These are phyloP conservation scores for Emmonsiellopsis sp. DNA, from an alignment of 2,329 filamentous ascomycete species.

Conservation along the genomic window DNA sequence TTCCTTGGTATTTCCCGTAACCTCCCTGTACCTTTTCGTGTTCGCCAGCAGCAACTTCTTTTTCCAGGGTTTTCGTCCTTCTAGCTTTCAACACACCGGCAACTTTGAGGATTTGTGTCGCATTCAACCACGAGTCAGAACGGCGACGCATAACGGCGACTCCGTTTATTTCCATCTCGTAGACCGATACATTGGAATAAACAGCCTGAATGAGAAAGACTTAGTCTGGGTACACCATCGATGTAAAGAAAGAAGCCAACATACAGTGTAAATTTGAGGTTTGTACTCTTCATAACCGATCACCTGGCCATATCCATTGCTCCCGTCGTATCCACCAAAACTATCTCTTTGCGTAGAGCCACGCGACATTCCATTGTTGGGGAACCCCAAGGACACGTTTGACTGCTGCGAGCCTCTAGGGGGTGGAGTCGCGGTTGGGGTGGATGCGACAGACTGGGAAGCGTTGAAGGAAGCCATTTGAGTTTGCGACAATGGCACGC, in stretches of 20 bases:
- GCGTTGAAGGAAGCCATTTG: constrained; percentile 34
- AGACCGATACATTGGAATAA: constrained; percentile 68
- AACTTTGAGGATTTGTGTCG: constrained; percentile 95
- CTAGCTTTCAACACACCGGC: constrained; percentile 96
- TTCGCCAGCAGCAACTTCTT: constrained; percentile 90
- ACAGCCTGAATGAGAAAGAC: constrained; percentile 6
- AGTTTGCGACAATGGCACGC: constrained; percentile 29
- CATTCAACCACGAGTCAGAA: constrained; percentile 93
- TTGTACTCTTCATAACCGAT: constrained; percentile 29
- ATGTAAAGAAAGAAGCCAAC: constrained; percentile 1
- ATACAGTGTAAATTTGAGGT: constrained; percentile 41
- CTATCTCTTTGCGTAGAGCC: constrained; percentile 21
- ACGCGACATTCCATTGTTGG: constrained; percentile 26
- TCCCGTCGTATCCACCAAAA: constrained; percentile 32
- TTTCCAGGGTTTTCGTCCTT: constrained; percentile 93
- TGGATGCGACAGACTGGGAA: constrained; percentile 36
- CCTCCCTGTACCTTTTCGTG: constrained; percentile 98
- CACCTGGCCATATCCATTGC: constrained; percentile 30
- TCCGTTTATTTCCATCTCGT: constrained; percentile 95
- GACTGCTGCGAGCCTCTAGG: constrained; percentile 34
- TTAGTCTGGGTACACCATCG: not conserved
- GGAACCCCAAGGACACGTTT: constrained; percentile 28
- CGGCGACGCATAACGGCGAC: constrained; percentile 93
- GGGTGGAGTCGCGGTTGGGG: constrained; percentile 36
- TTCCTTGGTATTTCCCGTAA: constrained; percentile 98